A percentile compares a stretch with the other conserved stretches of the same genome.
These are phyloP conservation scores for Gossypium sturtianum DNA, from an alignment of 345 rosid genomes.

Conservation along the genomic window DNA sequence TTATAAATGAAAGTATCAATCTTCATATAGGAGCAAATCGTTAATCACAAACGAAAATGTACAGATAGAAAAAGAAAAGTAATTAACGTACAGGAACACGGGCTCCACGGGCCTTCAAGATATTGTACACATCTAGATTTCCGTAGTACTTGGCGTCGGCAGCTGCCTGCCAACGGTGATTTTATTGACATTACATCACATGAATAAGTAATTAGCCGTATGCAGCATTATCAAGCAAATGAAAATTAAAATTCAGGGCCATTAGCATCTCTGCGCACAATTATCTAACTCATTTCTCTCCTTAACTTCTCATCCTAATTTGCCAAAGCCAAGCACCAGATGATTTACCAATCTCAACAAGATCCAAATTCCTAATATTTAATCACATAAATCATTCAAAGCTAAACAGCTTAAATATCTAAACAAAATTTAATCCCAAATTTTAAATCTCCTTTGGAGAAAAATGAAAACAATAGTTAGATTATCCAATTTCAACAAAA, in stretches of 20 bases:
- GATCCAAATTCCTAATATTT: neutral
- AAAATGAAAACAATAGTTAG: too few species aligned
- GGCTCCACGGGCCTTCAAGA: slow-evolving; percentile 89
- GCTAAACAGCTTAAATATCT: neutral
- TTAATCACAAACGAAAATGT: neutral
- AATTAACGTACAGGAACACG: slow-evolving; percentile 52
- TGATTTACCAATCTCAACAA: neutral
- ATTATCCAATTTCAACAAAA: neutral
- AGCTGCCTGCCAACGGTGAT: slow-evolving; percentile 51
- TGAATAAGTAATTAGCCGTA: neutral
- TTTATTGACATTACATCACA: neutral
- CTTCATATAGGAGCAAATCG: neutral
- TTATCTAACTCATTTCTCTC: neutral
- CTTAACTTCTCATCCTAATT: neutral
- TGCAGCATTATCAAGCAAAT: neutral
- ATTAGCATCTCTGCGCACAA: neutral
- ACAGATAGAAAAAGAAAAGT: neutral
- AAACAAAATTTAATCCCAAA: neutral
- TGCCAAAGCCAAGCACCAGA: neutral
- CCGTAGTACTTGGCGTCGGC: slow-evolving; percentile 89
- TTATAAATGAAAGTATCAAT: slow-evolving; percentile 9
- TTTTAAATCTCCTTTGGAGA: neutral
- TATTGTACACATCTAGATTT: slow-evolving; percentile 63
- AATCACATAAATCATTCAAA: neutral
- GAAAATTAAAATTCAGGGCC: neutral